Evolutionary conservation across 352 stramenopile genomes (phyloP), one percentile per base, ranked within the genome.

Genomic region (Thalassiosira exigua): DNA sequence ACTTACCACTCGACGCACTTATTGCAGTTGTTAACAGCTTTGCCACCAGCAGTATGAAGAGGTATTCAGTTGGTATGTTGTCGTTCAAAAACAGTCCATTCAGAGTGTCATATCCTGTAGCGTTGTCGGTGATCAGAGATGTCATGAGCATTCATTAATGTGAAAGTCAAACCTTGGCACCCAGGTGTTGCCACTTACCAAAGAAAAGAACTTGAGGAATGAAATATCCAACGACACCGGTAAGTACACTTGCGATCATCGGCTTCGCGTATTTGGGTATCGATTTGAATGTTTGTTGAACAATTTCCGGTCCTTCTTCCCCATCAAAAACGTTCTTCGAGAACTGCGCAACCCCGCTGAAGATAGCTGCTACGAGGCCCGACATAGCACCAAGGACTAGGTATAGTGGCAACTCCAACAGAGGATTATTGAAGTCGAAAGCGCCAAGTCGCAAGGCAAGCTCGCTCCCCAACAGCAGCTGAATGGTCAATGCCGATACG

Each of bases 191-290:
- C n/a, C n/a, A n/a, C n/a, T n/a, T n/a, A n/a, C 92, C 92, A 80
- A 95, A 95, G 76, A 96, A 96, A 0, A 96, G 62, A 53, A 95
- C 87, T 83, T 94, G 88, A 33, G 90, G 90, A 56, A 88, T 91
- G n/a, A 80, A 80, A 14, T 89, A 54, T 24, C 85, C 87, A 42
- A 94, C 71, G 7, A 90, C 22, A 7, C 90, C 90, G 69, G 79
- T 90, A 57, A 93, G 56, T 11, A 92, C 30, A 2, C 79, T 89
- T 48, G 81, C 90, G 61, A 94, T 85, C 14, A 94, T 52, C 19
- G 91, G 91, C 65, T 92, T 94, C 0, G 62, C 33, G 64, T 61
- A 82, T 30, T 85, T 70, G 0, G 91, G 91, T 2, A 91, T 74
- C 19, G 65, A 75, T 53, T 59, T 36, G 66, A 94, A 90, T 24